Evolutionary conservation across 441 rosid genomes (phyloP).

Genomic region (Eruca vesicaria): DNA sequence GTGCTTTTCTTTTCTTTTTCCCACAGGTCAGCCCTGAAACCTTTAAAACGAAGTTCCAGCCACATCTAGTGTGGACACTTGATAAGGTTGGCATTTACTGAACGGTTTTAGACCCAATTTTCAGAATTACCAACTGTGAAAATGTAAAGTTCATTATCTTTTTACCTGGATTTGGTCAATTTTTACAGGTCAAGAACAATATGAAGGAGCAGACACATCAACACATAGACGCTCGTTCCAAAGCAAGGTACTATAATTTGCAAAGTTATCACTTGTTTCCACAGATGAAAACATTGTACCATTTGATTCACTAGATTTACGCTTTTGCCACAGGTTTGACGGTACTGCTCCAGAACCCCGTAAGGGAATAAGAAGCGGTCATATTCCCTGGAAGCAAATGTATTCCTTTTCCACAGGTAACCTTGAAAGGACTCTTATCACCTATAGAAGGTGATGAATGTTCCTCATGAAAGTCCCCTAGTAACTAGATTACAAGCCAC

Average conservation of each 20-base stretch:
- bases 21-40: constrained; percentile 80
- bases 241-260: constrained; percentile 54
- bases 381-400: constrained; percentile 95
- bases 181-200: constrained; percentile 68
- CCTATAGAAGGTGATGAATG: constrained; percentile 46
- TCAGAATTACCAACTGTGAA: no score
- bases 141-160: no score
- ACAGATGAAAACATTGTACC: not conserved
- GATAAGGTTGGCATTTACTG: constrained; percentile 64
- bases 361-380: constrained; percentile 88
- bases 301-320: no score
- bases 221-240: constrained; percentile 85
- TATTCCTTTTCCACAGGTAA: constrained; percentile 71
- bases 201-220: constrained; percentile 68
- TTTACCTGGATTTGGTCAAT: constrained; percentile 2
- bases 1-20: not conserved
- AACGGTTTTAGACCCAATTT: no score
- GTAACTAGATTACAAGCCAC: not conserved
- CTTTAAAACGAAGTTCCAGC: constrained; percentile 78
- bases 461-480: constrained; percentile 1
- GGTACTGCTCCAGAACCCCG: constrained; percentile 87
- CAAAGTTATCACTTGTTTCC: not conserved
- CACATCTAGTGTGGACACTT: constrained; percentile 84
- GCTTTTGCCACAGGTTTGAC: constrained; percentile 78
- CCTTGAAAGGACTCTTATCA: constrained; percentile 9